Evolutionary conservation across 305 asterid genomes (phyloP), one percentile per base, ranked within the genome.

Genomic region (Fraxinus paxiana): DNA sequence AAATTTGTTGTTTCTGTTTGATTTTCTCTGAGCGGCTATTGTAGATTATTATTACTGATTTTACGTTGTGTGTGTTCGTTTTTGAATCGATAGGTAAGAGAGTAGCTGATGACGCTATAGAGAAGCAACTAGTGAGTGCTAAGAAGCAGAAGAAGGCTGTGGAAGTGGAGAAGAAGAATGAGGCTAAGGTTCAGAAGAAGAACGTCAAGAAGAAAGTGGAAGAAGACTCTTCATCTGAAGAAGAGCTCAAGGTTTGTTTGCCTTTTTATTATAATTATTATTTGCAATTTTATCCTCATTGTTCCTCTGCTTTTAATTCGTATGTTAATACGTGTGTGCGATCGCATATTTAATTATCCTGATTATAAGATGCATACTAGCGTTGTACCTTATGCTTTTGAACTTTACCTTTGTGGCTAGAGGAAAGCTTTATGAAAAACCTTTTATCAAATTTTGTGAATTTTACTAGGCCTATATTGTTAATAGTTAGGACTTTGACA

Each of bases 191-290:
- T 75, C 75, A 67, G 71, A 84, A 83, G 24, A 80, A 84, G 82
- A 81, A 63, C 3, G 79, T 72, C 8, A 86, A 82, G 33, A 87
- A 87, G 87, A 85, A 85, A 41, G 84, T 4, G 85, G 38, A 80
- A 0, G 91, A 88, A 0, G 61, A 48, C 61, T 48, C 61, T 48
- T 48, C 61, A 2, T 48, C 61, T 48, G 61, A 48, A 48, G 61
- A 48, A 48, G 74, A 67, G 37, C 20, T 67, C 74, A 30, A 28
- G 74, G 74, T 67, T 67, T 67, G 41, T 17, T 15, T 67, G 8
- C 35, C 31, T 22, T 22, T 20, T 22, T 61, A 10, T 26, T 65
- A 6, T 9, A 22, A 61, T 20, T 24, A 61, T 61, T 61, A 0
- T 63, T 22, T 59, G n/a, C 72, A 3, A 7, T 26, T 67, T 22